Evolutionary conservation across 257 asterid genomes (phyloP).

Genomic region (Solanum microdontum): DNA sequence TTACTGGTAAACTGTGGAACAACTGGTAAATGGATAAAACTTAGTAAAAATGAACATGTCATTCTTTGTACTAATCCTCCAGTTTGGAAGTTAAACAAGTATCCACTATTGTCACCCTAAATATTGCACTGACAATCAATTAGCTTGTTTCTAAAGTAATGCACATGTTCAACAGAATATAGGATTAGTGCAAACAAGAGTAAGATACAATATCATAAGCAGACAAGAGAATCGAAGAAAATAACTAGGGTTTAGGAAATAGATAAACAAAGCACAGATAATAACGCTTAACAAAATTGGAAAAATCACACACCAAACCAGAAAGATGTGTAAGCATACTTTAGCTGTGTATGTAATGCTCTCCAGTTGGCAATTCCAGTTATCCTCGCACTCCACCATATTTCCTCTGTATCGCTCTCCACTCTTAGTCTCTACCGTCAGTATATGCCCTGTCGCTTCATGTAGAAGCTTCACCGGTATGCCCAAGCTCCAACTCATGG

Average conservation of each 20-base stretch:
- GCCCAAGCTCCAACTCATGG: constrained; percentile 85
- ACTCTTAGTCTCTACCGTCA: constrained; percentile 82
- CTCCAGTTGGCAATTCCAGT: constrained; percentile 51
- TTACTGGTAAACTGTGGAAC: neutral
- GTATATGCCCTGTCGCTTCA: constrained; percentile 88
- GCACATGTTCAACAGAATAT: neutral
- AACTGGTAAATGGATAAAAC: neutral
- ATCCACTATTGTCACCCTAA: neutral
- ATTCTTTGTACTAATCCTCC: neutral
- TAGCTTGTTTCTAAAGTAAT: neutral
- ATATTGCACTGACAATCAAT: neutral
- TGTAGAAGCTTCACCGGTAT: constrained; percentile 96
- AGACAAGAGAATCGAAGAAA: neutral
- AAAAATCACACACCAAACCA: neutral
- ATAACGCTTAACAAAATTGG: neutral
- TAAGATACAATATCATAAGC: neutral
- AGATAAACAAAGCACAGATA: neutral
- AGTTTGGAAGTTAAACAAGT: neutral
- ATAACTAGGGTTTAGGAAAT: neutral
- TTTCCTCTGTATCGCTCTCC: constrained; percentile 93
- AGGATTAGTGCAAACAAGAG: neutral
- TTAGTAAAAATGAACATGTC: neutral
- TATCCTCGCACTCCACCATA: constrained; percentile 61
- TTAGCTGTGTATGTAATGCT: constrained; percentile 39
- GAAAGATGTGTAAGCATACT: constrained; percentile 2